A percentile compares a stretch with the other conserved stretches of the same genome.
Evolutionary conservation across 768 basidiomycete species (phyloP).

Genomic region (Auricularia auricula-judae): DNA sequence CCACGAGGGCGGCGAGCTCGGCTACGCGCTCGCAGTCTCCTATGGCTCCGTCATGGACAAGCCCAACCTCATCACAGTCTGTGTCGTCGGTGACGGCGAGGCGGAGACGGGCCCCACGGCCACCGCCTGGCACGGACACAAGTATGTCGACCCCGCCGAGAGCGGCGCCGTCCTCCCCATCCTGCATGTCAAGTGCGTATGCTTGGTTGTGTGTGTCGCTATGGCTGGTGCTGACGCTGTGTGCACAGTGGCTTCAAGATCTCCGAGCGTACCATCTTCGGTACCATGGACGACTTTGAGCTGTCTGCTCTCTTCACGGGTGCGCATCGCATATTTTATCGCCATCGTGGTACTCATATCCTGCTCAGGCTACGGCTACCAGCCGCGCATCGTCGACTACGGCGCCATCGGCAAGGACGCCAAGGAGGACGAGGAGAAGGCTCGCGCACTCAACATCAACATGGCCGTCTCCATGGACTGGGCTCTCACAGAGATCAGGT

Average conservation of each 20-base stretch:
- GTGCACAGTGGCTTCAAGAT: constrained; percentile 60
- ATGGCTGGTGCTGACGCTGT: neutral
- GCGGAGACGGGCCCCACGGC: constrained; percentile 66
- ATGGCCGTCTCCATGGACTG: constrained; percentile 76
- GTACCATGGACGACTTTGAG: constrained; percentile 86
- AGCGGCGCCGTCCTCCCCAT: constrained; percentile 89
- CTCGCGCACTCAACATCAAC: constrained; percentile 2
- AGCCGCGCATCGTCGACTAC: constrained; percentile 71
- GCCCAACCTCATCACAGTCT: constrained; percentile 70
- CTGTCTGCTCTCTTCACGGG: constrained; percentile 60
- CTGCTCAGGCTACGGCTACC: constrained; percentile 72
- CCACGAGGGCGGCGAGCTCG: constrained; percentile 86
- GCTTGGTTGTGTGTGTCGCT: neutral
- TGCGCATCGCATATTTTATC: constrained; percentile 17
- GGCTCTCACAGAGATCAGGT: constrained; percentile 57
- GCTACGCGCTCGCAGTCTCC: constrained; percentile 76
- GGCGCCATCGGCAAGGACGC: constrained; percentile 43
- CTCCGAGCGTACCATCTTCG: constrained; percentile 80
- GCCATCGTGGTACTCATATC: neutral
- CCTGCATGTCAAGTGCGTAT: constrained; percentile 52
- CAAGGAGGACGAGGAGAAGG: constrained; percentile 28
- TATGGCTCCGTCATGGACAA: constrained; percentile 91
- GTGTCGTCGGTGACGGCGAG: constrained; percentile 84
- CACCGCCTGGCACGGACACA: constrained; percentile 74
- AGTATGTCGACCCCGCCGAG: constrained; percentile 85